Percentiles rank a stretch among this genome's conserved stretches.
Conservation (phyloP, 495 filamentous ascomycete species). For the Penicillium alfredii region DNA sequence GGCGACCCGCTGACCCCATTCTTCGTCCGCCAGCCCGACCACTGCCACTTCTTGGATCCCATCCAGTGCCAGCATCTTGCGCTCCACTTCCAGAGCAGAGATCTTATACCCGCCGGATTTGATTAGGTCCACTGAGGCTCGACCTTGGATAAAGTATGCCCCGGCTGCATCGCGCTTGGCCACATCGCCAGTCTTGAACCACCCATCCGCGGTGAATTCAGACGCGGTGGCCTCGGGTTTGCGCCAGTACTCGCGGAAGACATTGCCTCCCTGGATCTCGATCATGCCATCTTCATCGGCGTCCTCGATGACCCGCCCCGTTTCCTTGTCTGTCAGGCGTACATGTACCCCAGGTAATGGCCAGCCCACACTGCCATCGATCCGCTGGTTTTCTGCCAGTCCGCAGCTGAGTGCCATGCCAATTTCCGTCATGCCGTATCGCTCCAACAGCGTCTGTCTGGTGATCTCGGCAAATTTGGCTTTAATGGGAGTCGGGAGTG, state of each 20-base stretch:
- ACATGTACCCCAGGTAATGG: constrained; percentile 40
- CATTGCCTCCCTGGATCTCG: constrained; percentile 39
- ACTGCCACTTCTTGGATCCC: constrained; percentile 39
- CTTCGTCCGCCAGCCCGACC: constrained; percentile 37
- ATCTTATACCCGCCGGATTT: constrained; percentile 46
- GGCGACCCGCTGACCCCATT: constrained; percentile 43
- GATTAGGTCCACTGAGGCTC: constrained; percentile 42
- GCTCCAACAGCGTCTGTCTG: constrained; percentile 37
- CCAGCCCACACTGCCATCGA: constrained; percentile 45
- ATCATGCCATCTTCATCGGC: constrained; percentile 41
- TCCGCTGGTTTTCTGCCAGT: constrained; percentile 28
- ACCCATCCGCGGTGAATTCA: constrained; percentile 40
- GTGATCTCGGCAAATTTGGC: constrained; percentile 38
- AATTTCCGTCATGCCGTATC: constrained; percentile 46
- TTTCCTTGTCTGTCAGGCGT: constrained; percentile 37
- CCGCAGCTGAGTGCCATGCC: constrained; percentile 44
- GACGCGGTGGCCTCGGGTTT: constrained; percentile 37
- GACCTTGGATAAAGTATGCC: constrained; percentile 42
- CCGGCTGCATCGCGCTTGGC: constrained; percentile 33
- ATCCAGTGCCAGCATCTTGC: constrained; percentile 34
- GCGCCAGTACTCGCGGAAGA: constrained; percentile 42
- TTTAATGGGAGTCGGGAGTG: constrained; percentile 39
- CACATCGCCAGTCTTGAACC: constrained; percentile 47
- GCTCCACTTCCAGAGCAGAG: constrained; percentile 41
- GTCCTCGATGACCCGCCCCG: constrained; percentile 26